Conservation (phyloP, 2,329 filamentous ascomycete species). For the Xylariaceae sp. region DNA sequence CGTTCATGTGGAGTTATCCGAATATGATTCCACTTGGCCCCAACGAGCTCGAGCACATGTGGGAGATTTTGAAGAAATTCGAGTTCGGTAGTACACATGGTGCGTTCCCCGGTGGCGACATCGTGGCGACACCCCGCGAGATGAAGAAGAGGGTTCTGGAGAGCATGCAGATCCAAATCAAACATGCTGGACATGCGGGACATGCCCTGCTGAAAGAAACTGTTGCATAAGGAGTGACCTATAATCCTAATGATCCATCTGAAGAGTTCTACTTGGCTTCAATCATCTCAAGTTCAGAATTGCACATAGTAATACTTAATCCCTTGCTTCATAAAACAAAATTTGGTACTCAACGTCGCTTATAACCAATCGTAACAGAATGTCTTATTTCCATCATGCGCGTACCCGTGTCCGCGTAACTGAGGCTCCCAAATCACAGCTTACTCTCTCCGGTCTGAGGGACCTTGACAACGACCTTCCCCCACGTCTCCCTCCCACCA, state of each 20-base stretch:
- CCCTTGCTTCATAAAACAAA: background rate
- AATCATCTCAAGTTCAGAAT: background rate
- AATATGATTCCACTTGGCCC: conserved; percentile 69
- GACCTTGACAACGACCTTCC: conserved; percentile 88
- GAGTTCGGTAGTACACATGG: conserved; percentile 64
- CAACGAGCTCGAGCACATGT: conserved; percentile 61
- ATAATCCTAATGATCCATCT: background rate
- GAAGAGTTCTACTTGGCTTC: background rate
- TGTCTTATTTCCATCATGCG: background rate
- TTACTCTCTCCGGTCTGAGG: conserved; percentile 60
- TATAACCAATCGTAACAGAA: background rate
- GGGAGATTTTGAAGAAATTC: conserved; percentile 57
- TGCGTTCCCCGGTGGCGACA: conserved; percentile 59
- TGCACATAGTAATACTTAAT: background rate
- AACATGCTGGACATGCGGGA: conserved; percentile 42
- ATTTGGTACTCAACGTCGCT: background rate
- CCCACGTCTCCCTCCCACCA: conserved; percentile 82
- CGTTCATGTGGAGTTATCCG: conserved; percentile 73
- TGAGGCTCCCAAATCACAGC: conserved; percentile 35
- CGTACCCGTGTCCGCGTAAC: background rate
- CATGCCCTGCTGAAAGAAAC: conserved; percentile 37
- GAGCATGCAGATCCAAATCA: conserved; percentile 70
- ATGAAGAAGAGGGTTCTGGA: conserved; percentile 64
- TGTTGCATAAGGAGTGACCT: conserved; percentile 2
- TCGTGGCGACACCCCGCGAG: conserved; percentile 42